Evolutionary conservation across 805 yeast genomes (phyloP), one percentile per base, ranked within the genome.

Genomic region (Ogataea nakhonphanomensis): DNA sequence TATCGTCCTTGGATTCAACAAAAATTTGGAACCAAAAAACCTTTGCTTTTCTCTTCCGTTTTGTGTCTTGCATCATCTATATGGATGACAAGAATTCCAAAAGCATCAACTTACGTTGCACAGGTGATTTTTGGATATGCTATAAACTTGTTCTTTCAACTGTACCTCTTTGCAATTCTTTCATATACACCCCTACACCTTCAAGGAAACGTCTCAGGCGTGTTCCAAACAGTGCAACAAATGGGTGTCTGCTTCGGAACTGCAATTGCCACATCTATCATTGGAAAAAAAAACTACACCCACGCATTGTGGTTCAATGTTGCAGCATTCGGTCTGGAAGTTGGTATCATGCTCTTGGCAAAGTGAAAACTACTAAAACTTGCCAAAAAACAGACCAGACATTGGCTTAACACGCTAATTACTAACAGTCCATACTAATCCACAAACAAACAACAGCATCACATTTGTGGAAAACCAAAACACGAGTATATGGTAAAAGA

Each of bases 201-300:
- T 10, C 72, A 68, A 37, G 73, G 71, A 12, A 61, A 64, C 22
- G 67, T 68, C 3, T 42, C 64, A 7, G 74, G 69, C 1, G 45
- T 67, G 5, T 52, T 58, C 26, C 65, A 59, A 42, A 65, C 72
- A 1, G 42, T 53, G 11, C 62, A 60, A 1, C 73, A 68, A 48
- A 41, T 66, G 21, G 67, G 66, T 1, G 39, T 53, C 20, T 50
- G 64, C 33, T 25, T 65, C 12, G 59, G 61, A 1, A 48, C 54
- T 26, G 59, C 68, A 6, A 37, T 61, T 8, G 23, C 51, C 2
- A 37, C 61, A 1, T 49, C 64, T 4, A 39, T 64, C 2, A 20
- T 62, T 7, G 49, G 43, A n/a, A n/a, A n/a, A n/a, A n/a, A n/a
- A n/a, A n/a, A n/a, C n/a, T n/a, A n/a, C n/a, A n/a, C n/a, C n/a